phyloP scores from a whole-genome alignment of 106 monocot species.

The Apostasia shenzhenica region DNA sequence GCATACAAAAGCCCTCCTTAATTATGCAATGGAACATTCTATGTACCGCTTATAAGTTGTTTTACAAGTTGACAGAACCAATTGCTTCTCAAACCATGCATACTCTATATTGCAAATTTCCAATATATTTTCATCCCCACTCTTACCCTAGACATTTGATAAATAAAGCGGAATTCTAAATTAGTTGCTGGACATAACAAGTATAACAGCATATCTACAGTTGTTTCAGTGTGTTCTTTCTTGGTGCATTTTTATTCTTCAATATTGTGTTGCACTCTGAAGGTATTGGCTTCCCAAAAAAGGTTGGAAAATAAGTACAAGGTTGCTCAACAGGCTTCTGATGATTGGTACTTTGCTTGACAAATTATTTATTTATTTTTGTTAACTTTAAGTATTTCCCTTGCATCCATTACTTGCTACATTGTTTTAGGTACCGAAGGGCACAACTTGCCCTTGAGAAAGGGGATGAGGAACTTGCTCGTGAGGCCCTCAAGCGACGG shows the following conservation, averaged over 20 bases:
- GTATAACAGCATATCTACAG: too few species aligned
- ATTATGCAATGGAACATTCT: too few species aligned
- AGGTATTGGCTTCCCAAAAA: conserved; percentile 97
- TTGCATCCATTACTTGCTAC: background rate
- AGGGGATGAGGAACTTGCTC: conserved; percentile 98
- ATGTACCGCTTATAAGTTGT: too few species aligned
- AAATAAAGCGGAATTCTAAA: too few species aligned
- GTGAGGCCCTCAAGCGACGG: conserved; percentile 91
- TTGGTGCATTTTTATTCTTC: background rate
- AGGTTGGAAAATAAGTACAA: conserved; percentile 94
- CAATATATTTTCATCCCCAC: too few species aligned
- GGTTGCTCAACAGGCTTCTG: conserved; percentile 84
- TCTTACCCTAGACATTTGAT: too few species aligned
- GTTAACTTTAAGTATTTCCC: background rate
- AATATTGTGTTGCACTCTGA: conserved; percentile 7
- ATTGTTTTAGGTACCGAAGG: conserved; percentile 63
- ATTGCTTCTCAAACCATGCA: too few species aligned
- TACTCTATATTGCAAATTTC: too few species aligned
- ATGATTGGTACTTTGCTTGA: conserved; percentile 61
- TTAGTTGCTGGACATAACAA: too few species aligned
- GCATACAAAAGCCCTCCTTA: too few species aligned
- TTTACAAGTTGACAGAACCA: too few species aligned
- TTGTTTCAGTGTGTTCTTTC: conserved; percentile 2
- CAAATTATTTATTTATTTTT: background rate
- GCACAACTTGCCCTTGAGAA: conserved; percentile 96